Percentiles rank a stretch among this genome's conserved stretches.
Evolutionary conservation across 768 basidiomycete species (phyloP).

Genomic region (Calocybe indica): DNA sequence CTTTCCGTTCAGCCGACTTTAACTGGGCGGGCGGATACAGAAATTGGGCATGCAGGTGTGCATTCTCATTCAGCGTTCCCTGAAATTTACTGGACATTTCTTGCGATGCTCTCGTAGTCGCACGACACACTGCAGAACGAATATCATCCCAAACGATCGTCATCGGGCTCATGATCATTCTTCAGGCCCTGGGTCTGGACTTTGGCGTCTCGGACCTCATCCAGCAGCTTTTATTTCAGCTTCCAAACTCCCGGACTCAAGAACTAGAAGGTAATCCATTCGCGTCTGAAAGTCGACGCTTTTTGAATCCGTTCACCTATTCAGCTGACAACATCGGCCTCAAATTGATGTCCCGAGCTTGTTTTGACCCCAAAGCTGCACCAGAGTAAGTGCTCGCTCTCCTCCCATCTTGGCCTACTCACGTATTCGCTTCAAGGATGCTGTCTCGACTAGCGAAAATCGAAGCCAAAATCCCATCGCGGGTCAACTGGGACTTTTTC

Average conservation of each 20-base stretch:
- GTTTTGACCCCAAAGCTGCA: slow-evolving; percentile 77
- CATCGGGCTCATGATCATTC: slow-evolving; percentile 30
- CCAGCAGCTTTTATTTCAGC: slow-evolving; percentile 49
- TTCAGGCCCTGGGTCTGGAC: slow-evolving; percentile 52
- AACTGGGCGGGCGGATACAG: slow-evolving; percentile 27
- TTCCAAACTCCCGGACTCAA: slow-evolving; percentile 79
- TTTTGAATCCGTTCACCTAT: neutral
- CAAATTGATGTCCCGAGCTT: slow-evolving; percentile 73
- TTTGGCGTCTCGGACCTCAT: slow-evolving; percentile 42
- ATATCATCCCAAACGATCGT: slow-evolving; percentile 41
- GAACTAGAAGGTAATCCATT: slow-evolving; percentile 66
- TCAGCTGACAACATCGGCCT: slow-evolving; percentile 86
- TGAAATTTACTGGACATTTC: neutral
- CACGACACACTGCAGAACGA: slow-evolving; percentile 45
- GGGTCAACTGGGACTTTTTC: slow-evolving; percentile 47
- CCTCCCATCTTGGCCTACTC: neutral
- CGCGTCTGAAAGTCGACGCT: neutral
- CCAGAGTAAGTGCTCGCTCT: slow-evolving; percentile 46
- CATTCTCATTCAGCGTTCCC: neutral
- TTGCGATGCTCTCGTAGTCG: slow-evolving; percentile 20
- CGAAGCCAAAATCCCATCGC: slow-evolving; percentile 36
- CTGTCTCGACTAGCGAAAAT: slow-evolving; percentile 59
- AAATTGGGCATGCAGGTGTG: slow-evolving; percentile 75
- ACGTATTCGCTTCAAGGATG: slow-evolving; percentile 38
- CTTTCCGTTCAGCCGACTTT: neutral